These are phyloP conservation scores for Yamadazyma insecticola DNA, from an alignment of 805 yeast genomes.

Conservation along the genomic window DNA sequence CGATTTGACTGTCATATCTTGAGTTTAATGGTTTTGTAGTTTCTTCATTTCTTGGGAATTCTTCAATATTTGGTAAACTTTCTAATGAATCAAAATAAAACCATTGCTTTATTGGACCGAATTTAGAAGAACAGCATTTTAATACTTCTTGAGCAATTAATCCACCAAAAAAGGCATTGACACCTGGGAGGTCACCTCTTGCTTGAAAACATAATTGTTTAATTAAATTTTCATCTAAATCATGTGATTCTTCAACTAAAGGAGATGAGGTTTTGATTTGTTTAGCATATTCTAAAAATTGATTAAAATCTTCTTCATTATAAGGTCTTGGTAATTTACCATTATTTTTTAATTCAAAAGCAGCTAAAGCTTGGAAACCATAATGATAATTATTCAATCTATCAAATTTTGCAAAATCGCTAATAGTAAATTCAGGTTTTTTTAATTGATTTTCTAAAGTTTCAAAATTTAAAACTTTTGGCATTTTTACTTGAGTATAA, in stretches of 20 bases:
- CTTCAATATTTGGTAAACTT: slow-evolving; percentile 64
- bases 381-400: slow-evolving; percentile 87
- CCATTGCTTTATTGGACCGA: slow-evolving; percentile 88
- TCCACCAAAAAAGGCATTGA: slow-evolving; percentile 90
- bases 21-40: slow-evolving; percentile 71
- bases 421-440: slow-evolving; percentile 72
- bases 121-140: slow-evolving; percentile 93
- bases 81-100: slow-evolving; percentile 93
- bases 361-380: slow-evolving; percentile 86
- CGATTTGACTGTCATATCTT: slow-evolving; percentile 93
- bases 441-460: slow-evolving; percentile 59
- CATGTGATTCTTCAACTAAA: slow-evolving; percentile 47
- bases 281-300: slow-evolving; percentile 55
- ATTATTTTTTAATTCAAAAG: slow-evolving; percentile 58
- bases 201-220: slow-evolving; percentile 79
- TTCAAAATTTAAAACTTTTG: slow-evolving; percentile 58
- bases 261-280: slow-evolving; percentile 56
- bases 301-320: slow-evolving; percentile 68
- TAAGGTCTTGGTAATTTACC: slow-evolving; percentile 74
- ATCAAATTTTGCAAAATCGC: slow-evolving; percentile 94
- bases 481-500: slow-evolving; percentile 89
- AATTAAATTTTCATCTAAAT: slow-evolving; percentile 60
- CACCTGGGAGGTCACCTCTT: slow-evolving; percentile 86
- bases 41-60: slow-evolving; percentile 60
- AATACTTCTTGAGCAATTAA: slow-evolving; percentile 93